Conservation (phyloP, 768 basidiomycete species). For the Lentinula guzmanii region DNA sequence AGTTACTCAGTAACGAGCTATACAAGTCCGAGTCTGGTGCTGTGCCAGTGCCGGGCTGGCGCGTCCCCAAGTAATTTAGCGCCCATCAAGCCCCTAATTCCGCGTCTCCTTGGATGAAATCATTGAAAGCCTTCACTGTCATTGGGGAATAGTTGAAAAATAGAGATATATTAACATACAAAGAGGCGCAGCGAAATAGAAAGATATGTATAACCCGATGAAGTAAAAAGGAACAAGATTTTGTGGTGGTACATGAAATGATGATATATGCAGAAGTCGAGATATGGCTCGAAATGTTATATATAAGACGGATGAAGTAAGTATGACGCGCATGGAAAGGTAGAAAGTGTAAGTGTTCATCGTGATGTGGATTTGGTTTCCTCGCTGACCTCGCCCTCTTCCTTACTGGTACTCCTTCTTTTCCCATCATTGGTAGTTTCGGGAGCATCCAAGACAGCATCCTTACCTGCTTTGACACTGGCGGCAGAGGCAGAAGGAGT, state of each 20-base stretch:
- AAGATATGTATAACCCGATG: no score
- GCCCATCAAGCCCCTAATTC: neutral
- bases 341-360: neutral
- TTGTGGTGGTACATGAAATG: neutral
- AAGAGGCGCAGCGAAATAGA: no score
- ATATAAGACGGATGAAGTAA: neutral
- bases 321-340: neutral
- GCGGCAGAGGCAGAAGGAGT: neutral
- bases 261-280: neutral
- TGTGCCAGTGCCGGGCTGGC: no score
- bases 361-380: conserved; percentile 1
- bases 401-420: conserved; percentile 4
- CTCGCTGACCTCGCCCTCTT: conserved; percentile 6
- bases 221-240: neutral
- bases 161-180: no score
- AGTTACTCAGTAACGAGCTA: neutral
- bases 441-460: neutral
- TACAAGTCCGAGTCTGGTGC: no score
- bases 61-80: neutral
- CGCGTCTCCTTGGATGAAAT: neutral
- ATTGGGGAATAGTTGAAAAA: neutral
- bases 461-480: neutral
- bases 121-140: neutral
- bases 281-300: neutral
- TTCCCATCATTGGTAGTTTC: neutral